A percentile compares a stretch with the other conserved stretches of the same genome.
Conservation (phyloP, 2,329 filamentous ascomycete species). For the Dactylonectria estremocensis region DNA sequence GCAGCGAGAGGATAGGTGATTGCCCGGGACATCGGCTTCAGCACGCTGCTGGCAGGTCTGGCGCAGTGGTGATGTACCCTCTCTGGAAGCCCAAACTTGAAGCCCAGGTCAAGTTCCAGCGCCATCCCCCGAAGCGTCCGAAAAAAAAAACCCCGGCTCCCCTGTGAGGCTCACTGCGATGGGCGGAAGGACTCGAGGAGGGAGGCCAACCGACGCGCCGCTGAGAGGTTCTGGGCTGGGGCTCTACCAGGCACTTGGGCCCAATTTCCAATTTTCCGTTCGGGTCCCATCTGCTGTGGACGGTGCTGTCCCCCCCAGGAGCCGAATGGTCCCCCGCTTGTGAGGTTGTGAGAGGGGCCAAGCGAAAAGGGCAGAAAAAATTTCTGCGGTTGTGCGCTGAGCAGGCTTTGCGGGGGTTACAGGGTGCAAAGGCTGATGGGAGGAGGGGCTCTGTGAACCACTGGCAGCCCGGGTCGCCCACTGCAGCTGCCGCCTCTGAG, state of each 20-base stretch:
- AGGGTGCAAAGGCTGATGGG: conserved; percentile 18
- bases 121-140: neutral
- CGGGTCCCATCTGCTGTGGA: conserved; percentile 21
- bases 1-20: neutral
- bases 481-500: conserved; percentile 20
- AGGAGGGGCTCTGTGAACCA: conserved; percentile 19
- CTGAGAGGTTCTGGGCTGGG: conserved; percentile 4
- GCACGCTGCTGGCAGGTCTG: conserved; percentile 6
- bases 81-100: conserved; percentile 3
- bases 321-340: conserved; percentile 4
- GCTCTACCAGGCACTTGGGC: conserved; percentile 15
- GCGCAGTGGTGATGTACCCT: neutral
- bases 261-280: conserved; percentile 10
- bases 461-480: conserved; percentile 6
- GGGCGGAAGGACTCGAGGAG: conserved; percentile 15
- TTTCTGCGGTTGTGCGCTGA: conserved; percentile 20
- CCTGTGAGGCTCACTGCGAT: conserved; percentile 19
- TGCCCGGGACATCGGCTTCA: neutral
- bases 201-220: neutral
- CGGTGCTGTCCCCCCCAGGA: conserved; percentile 10
- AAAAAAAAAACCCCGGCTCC: neutral
- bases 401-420: conserved; percentile 16
- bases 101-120: conserved; percentile 10
- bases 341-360: conserved; percentile 6
- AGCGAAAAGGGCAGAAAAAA: conserved; percentile 2